Conservation (phyloP, 768 basidiomycete species). For the Tricholoma matsutake region DNA sequence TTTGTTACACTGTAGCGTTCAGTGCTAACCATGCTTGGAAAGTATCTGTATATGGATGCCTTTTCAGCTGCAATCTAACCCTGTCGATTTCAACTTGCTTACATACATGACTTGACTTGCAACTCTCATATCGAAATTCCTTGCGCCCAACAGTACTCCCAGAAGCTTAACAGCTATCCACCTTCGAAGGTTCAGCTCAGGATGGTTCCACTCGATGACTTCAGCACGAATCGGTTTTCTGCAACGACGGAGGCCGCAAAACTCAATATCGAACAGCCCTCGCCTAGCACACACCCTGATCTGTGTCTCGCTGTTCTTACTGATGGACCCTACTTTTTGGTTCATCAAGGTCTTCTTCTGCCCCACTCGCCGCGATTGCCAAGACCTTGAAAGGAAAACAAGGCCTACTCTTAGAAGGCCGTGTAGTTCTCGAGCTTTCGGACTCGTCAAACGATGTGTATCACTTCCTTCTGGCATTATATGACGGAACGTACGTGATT, state of each 20-base stretch:
- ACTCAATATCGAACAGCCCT: conserved; percentile 6
- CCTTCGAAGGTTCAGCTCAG: no score
- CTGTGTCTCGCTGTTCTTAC: conserved; percentile 61
- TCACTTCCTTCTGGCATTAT: conserved; percentile 59
- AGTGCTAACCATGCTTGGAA: no score
- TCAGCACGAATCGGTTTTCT: conserved; percentile 46
- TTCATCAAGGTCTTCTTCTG: conserved; percentile 69
- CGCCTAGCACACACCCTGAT: conserved; percentile 42
- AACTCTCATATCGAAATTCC: no score
- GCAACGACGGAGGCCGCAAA: conserved; percentile 11
- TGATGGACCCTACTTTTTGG: conserved; percentile 57
- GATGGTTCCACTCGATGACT: conserved; percentile 31
- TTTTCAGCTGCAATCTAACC: no score
- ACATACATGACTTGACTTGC: no score
- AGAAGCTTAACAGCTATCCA: no score
- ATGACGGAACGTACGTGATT: conserved; percentile 65
- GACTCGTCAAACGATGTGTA: conserved; percentile 57
- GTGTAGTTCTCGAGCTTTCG: conserved; percentile 50
- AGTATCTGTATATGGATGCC: no score
- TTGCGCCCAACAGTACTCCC: no score
- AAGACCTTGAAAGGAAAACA: conserved; percentile 25
- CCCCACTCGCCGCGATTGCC: conserved; percentile 41
- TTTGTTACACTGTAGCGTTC: no score
- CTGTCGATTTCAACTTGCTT: no score
- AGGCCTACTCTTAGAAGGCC: conserved; percentile 48